phyloP scores from a whole-genome alignment of 2,329 filamentous ascomycete species.

The Mycosphaerella sp. region DNA sequence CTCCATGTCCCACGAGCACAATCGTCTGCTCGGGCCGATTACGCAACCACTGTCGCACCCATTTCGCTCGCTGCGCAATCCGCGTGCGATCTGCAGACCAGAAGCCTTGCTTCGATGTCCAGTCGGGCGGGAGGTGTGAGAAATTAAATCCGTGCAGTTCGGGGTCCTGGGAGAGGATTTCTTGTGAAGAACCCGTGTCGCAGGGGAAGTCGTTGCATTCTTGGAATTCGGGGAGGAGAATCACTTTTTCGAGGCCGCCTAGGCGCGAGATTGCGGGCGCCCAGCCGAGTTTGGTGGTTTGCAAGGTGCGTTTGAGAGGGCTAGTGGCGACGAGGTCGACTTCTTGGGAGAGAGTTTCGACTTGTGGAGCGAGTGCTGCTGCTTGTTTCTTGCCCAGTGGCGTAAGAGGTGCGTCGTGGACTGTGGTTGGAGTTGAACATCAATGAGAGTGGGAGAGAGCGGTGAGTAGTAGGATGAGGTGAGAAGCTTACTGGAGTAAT shows the following conservation, averaged over 20 bases:
- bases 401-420: constrained; percentile 31
- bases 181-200: constrained; percentile 27
- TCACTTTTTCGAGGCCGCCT: constrained; percentile 25
- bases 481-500: constrained; percentile 27
- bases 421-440: constrained; percentile 9
- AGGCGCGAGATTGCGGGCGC: constrained; percentile 26
- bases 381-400: constrained; percentile 32
- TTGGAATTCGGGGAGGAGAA: constrained; percentile 30
- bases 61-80: constrained; percentile 25
- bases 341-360: constrained; percentile 22
- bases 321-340: constrained; percentile 29
- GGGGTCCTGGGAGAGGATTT: constrained; percentile 22
- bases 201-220: constrained; percentile 32
- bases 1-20: constrained; percentile 32
- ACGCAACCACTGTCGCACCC: constrained; percentile 29
- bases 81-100: constrained; percentile 21
- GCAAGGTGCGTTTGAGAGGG: constrained; percentile 30
- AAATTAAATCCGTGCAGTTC: constrained; percentile 30
- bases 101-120: constrained; percentile 31
- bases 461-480: background rate
- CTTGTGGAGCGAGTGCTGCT: constrained; percentile 26
- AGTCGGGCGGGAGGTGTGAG: constrained; percentile 25
- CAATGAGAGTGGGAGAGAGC: background rate
- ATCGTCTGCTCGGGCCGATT: constrained; percentile 30
- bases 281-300: constrained; percentile 31